These are phyloP conservation scores for Aspergillus ustus DNA, from an alignment of 2,329 filamentous ascomycete genomes.

Conservation along the genomic window DNA sequence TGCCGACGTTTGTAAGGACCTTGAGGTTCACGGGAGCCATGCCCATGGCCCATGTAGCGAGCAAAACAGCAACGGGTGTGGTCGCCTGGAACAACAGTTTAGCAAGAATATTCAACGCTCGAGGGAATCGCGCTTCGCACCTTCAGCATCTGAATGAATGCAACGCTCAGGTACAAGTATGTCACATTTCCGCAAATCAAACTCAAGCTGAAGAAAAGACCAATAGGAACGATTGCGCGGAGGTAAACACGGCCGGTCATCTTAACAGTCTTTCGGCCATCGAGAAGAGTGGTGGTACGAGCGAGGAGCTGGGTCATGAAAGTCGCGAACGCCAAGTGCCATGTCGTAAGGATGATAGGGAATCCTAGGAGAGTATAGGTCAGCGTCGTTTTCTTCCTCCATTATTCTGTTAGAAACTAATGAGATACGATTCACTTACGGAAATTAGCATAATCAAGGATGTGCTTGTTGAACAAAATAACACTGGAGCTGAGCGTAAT, in stretches of 20 bases:
- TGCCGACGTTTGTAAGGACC: slow-evolving; percentile 88
- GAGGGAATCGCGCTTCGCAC: slow-evolving; percentile 51
- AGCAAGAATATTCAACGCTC: slow-evolving; percentile 6
- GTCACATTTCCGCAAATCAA: slow-evolving; percentile 96
- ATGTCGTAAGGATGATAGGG: slow-evolving; percentile 80
- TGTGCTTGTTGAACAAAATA: slow-evolving; percentile 99
- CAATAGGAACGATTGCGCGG: slow-evolving; percentile 90
- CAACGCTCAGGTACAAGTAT: slow-evolving; percentile 90
- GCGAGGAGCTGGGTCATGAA: slow-evolving; percentile 93
- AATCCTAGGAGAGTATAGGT: slow-evolving; percentile 41
- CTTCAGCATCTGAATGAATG: slow-evolving; percentile 99
- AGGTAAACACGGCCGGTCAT: slow-evolving; percentile 96
- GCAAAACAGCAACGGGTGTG: slow-evolving; percentile 88
- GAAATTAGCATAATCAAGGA: slow-evolving; percentile 84
- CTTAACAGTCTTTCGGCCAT: slow-evolving; percentile 93
- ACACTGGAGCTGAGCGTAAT: slow-evolving; percentile 90
- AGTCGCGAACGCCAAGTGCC: slow-evolving; percentile 91
- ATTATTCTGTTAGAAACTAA: background rate
- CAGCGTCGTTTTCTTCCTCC: slow-evolving; percentile 5
- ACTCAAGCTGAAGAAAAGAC: slow-evolving; percentile 91
- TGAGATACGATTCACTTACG: slow-evolving; percentile 56
- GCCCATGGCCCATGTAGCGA: slow-evolving; percentile 86
- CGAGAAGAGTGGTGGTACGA: slow-evolving; percentile 84
- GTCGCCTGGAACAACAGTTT: slow-evolving; percentile 68
- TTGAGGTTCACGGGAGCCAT: slow-evolving; percentile 82